Percentiles rank a stretch among this genome's conserved stretches.
Evolutionary conservation across 257 asterid species (phyloP).

Genomic region (Forsythia suspensa): DNA sequence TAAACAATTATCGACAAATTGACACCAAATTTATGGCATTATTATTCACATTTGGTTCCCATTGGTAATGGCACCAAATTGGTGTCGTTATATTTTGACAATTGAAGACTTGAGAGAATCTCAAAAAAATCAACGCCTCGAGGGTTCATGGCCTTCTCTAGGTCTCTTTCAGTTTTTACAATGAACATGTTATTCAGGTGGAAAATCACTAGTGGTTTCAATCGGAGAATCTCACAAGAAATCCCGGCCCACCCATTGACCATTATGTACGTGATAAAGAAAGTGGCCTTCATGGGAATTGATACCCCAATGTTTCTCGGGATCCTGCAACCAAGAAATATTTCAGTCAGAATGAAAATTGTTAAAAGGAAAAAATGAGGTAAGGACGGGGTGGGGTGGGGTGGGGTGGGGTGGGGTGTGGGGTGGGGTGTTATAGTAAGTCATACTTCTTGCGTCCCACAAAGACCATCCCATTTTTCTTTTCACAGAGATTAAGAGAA

Average conservation of each 20-base stretch:
- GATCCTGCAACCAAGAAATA: constrained; percentile 48
- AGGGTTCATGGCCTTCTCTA: constrained; percentile 84
- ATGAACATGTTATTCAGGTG: constrained; percentile 84
- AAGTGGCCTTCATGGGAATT: constrained; percentile 98
- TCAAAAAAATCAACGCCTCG: constrained; percentile 79
- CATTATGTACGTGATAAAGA: constrained; percentile 92
- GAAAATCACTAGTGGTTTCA: constrained; percentile 71
- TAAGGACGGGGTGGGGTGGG: neutral
- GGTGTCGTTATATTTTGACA: no score
- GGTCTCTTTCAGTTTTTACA: constrained; percentile 89
- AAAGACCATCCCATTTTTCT: neutral
- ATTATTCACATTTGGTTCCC: no score
- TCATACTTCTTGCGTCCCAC: neutral
- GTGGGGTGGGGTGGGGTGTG: no score
- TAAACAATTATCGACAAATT: no score
- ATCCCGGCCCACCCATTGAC: constrained; percentile 97
- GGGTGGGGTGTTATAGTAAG: no score
- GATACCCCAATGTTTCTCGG: constrained; percentile 96
- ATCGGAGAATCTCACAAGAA: constrained; percentile 82
- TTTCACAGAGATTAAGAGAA: neutral
- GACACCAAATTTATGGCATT: no score
- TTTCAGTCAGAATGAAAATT: neutral
- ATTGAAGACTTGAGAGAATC: constrained; percentile 79
- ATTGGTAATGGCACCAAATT: no score
- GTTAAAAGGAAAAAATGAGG: neutral